Base-by-base conservation (phyloP, 306 rosid species). In the Quercus robur region DNA sequence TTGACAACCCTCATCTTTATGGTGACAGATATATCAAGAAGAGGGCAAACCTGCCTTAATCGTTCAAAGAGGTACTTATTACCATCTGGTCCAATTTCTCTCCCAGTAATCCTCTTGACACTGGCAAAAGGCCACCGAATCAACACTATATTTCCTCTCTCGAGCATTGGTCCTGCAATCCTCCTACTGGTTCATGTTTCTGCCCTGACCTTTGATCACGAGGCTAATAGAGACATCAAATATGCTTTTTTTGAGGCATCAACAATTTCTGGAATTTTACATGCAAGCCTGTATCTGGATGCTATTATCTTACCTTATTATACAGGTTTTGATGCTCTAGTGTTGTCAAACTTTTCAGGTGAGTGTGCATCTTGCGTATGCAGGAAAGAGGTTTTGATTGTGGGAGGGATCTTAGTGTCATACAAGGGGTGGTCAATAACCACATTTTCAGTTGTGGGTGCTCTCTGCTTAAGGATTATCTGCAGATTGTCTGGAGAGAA, bases 361-460 rank as follows among this genome's bases (percentile, higher is more conserved):
- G 97, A 86, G 88, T 93, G 98, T 52, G 79, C 75, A 3, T 84
- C 98, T 2, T 93, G 99, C 78, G 97, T 93, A 35, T 95, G 99
- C 57, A 85, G 99, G 74, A 90, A 78, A 62, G 96, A 88, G 13
- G 78, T 79, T 12, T 76, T 93, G 81, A 75, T 85, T 31, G 98
- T 90, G 72, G 98, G 99, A 74, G 97, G 97, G 46, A 81, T 75
- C 62, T 25, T 89, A 13, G 88, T 87, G 77, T 87, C 86, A 58
- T 95, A 93, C 69, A 84, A 86, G 71, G 98, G 98, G 57, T 91
- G 97, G 97, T 90, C 98, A 5, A n/a, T 74, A 78, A 90, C 99
- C 33, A 91, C 94, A 5, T 90, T 91, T 78, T 81, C 80, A 28
- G 94, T 91, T 81, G 93, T 93, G 73, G 87, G 85, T 38, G 90